A percentile compares a stretch with the other conserved stretches of the same genome.
Evolutionary conservation across 2,329 filamentous ascomycete genomes (phyloP).

Genomic region (Fusarium nygamai): DNA sequence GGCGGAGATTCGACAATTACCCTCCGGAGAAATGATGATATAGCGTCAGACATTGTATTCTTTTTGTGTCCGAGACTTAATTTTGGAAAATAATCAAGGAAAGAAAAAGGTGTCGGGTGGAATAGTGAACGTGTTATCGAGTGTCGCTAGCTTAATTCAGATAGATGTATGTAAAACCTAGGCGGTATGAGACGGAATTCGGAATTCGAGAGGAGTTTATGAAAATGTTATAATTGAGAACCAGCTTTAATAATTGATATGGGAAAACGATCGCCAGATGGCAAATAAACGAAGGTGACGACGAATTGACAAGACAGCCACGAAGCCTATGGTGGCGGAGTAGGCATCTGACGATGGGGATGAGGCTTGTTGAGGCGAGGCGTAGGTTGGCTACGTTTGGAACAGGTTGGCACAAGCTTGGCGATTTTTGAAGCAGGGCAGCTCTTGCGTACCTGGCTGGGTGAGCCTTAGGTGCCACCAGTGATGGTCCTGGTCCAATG

Average conservation of each 20-base stretch:
- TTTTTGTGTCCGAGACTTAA: neutral
- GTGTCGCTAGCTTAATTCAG: constrained; percentile 12
- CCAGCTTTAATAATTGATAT: constrained; percentile 19
- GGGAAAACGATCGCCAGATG: constrained; percentile 16
- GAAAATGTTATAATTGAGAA: constrained; percentile 1
- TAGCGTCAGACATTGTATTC: constrained; percentile 61
- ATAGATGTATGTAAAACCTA: neutral
- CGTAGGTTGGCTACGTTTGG: constrained; percentile 14
- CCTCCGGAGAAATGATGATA: constrained; percentile 60
- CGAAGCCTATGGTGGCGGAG: constrained; percentile 44
- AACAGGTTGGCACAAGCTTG: constrained; percentile 28
- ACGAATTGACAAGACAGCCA: constrained; percentile 40
- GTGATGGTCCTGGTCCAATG: constrained; percentile 36
- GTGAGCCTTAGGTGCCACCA: constrained; percentile 30
- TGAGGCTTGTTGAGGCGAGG: constrained; percentile 44
- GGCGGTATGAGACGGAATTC: constrained; percentile 2
- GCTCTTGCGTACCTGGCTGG: constrained; percentile 39
- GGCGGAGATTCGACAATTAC: constrained; percentile 92
- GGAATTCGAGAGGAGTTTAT: neutral
- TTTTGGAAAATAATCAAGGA: constrained; percentile 8
- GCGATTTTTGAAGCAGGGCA: constrained; percentile 23
- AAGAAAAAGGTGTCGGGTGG: constrained; percentile 14
- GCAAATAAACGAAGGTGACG: constrained; percentile 37
- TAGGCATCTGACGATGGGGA: constrained; percentile 42
- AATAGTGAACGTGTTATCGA: constrained; percentile 35